Base-by-base conservation (phyloP, 768 basidiomycete genomes). In the Mycena amicta region DNA sequence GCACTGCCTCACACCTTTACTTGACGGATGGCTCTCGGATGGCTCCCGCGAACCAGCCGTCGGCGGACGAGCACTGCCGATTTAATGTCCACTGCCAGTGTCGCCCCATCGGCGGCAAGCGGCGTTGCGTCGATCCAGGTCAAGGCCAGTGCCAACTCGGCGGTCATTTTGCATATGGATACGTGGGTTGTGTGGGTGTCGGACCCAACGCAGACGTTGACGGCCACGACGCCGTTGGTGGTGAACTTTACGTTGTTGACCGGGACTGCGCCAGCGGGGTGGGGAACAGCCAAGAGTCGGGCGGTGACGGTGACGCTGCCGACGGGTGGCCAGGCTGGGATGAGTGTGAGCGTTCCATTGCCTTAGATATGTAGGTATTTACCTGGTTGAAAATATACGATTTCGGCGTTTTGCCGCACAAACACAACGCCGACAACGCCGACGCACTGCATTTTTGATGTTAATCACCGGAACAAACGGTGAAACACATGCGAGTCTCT, bases 181-280 rank as follows among this genome's bases (percentile, higher is more conserved):
- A 67, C 68, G 2, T 67, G 73, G 61, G 68, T 65, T 27, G 60
- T 84, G 56, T 80, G 77, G 0, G 74, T 81, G 11, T 74, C 83
- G 0, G 83, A 84, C 62, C 83, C 83, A 11, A 78, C 78, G 25
- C 80, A 81, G 65, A 46, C 59, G 8, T 67, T 45, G 20, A 28
- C 74, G 11, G 62, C n/a, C n/a, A n/a, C n/a, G n/a, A n/a, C 66
- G 12, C 41, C 49, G 37, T 28, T 63, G n/a, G 33, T 51, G 2
- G 47, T 81, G 26, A 72, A 65, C 51, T 62, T 73, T 20, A 70
- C 67, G 23, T 53, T 68, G 27, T 62, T 66, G 52, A 61, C 62
- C 3, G 66, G 63, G 20, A 59, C 41, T 2, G 57, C 57, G 22
- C 67, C 66, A n/a, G 27, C 67, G 2, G 74, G 70, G 13, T 75